Evolutionary conservation across 176 grass and related monocot species (phyloP), one percentile per base, ranked within the genome.

Genomic region (Musa acuminata): DNA sequence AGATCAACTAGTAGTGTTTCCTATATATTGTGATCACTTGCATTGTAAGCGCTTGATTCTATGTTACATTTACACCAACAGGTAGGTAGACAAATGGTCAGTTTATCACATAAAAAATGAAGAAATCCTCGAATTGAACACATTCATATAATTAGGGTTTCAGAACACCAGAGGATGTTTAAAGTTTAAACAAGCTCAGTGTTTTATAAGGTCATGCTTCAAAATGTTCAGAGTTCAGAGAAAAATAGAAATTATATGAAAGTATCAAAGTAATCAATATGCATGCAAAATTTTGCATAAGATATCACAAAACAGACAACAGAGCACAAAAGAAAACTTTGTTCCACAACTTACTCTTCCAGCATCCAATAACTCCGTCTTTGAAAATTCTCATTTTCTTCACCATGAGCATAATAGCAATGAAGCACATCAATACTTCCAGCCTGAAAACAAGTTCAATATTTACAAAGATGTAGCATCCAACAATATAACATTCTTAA

Each of bases 381-480:
- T 80, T 99, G 96, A 51, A 99, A 99, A 72, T 88, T 91, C 49
- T 94, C 86, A 81, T 88, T 86, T 7, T 99, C 96, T 80, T 99
- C 88, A 8, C 91, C 91, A 89, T 95, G 96, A 69, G 96, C 96
- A 89, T 99, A 99, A 62, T 99, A 99, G 76, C 96, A 99, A 89
- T 99, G 96, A 80, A 99, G 90, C 71, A 99, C 96, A 99, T 99
- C 96, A 72, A 99, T 76, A 77, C 96, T 99, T 79, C 96, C 96
- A 84, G 90, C 86, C 96, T 99, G 80, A 72, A 79, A 64, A 69
- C 13, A 11, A 9, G 12, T 70, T 19, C 29, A 1, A 51, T 51
- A 51, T 50, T 70, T 1, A 20, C 35, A 50, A 11, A 8, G 67
- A 51, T 70, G 19, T 22, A 65, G 12, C 1, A 65, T 11, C 4